phyloP scores from a whole-genome alignment of 2,329 filamentous ascomycete species.

The Epichloe sp. region DNA sequence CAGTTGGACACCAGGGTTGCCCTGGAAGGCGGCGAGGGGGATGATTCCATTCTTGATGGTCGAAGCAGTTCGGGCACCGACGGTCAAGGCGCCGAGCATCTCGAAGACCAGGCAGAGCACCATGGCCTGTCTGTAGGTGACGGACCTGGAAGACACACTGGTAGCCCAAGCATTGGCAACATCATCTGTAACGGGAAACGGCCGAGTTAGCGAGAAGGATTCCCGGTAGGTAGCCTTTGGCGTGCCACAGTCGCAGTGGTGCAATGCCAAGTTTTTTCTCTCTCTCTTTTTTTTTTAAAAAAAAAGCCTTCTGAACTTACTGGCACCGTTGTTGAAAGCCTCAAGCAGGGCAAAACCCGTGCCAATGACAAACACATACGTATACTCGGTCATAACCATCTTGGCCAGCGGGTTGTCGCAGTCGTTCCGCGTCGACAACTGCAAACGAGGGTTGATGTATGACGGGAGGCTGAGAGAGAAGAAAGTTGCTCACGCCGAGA shows the following conservation, averaged over 20 bases:
- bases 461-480: neutral
- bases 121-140: constrained; percentile 57
- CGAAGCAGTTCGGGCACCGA: constrained; percentile 54
- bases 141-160: constrained; percentile 62
- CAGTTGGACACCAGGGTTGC: constrained; percentile 52
- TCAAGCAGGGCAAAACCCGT: constrained; percentile 64
- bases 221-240: too few relatives aligned
- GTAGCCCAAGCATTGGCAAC: constrained; percentile 77
- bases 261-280: too few relatives aligned
- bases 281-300: neutral
- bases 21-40: constrained; percentile 37
- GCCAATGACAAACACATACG: constrained; percentile 63
- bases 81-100: constrained; percentile 49
- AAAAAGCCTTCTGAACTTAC: constrained; percentile 31
- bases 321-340: constrained; percentile 68
- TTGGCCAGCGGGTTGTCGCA: constrained; percentile 15
- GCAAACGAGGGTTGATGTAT: neutral
- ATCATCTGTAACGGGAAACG: constrained; percentile 44
- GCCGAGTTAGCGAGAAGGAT: constrained; percentile 5
- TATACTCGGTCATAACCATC: constrained; percentile 49
- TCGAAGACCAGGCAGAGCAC: constrained; percentile 52
- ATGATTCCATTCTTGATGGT: constrained; percentile 72
- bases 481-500: neutral
- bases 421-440: neutral
- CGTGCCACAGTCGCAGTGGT: too few relatives aligned